These are phyloP conservation scores for Coriaria nepalensis DNA, from an alignment of 306 rosid species.

Conservation along the genomic window DNA sequence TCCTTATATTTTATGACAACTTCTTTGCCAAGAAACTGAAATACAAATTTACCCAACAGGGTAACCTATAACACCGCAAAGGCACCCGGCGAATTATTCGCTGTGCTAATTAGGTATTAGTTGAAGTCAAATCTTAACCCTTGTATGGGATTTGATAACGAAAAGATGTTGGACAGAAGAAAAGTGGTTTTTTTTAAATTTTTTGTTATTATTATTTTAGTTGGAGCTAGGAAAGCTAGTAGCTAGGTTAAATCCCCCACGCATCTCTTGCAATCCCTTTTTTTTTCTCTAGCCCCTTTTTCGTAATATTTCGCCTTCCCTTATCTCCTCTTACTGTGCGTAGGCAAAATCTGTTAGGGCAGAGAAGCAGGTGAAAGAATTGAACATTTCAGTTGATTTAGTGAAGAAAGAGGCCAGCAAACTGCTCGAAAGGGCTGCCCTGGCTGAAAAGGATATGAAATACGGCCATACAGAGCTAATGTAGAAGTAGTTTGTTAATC, in stretches of 20 bases:
- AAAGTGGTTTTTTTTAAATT: no score
- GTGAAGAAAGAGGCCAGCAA: constrained; percentile 75
- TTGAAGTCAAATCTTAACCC: no score
- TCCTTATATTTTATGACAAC: no score
- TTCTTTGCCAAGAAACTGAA: no score
- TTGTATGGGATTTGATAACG: no score
- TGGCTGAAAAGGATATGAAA: constrained; percentile 80
- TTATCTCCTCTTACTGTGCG: constrained; percentile 14
- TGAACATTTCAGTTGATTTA: constrained; percentile 59
- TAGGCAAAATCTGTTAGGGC: constrained; percentile 66
- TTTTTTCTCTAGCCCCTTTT: constrained; percentile 5
- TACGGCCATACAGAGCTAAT: constrained; percentile 52
- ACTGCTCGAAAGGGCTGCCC: constrained; percentile 66
- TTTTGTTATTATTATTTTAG: no score
- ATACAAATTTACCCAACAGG: no score
- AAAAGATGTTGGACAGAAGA: no score
- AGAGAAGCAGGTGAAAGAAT: constrained; percentile 62
- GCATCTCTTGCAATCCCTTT: neutral
- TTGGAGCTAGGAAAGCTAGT: no score
- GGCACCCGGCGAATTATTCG: no score
- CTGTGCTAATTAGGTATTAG: no score
- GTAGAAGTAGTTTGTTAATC: constrained; percentile 29
- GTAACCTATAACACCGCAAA: no score
- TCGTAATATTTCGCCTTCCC: constrained; percentile 7
- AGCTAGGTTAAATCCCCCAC: neutral